Evolutionary conservation across 2,329 filamentous ascomycete genomes (phyloP), one percentile per base, ranked within the genome.

Genomic region (Plectosphaerella plurivora): DNA sequence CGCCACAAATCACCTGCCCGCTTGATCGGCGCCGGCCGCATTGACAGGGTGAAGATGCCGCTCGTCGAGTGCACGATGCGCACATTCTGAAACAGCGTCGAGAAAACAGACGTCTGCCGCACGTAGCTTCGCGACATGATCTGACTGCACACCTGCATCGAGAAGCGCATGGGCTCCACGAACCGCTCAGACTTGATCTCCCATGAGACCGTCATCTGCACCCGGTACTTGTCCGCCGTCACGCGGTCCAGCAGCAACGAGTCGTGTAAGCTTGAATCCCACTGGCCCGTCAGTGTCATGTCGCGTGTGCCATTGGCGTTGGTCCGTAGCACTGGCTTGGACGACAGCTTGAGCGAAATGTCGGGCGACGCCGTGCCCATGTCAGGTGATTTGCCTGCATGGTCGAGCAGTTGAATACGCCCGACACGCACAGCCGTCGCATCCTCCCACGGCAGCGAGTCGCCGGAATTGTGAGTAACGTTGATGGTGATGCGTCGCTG

Each of bases 241-340:
- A 90, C 87, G 24, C 93, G 86, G 69, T 99, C 92, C n/a, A 99
- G 82, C 14, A 97, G 78, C n/a, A 96, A 76, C 6, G 94, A 97
- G 57, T 85, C 86, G 68, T 99, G 94, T 59, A 94, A 78, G 63
- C 91, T 96, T 0, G 93, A 97, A 66, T 99, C 94, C 94, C 94
- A 99, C 64, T 97, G 92, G 1, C 89, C 91, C n/a, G 88, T 81
- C 44, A 97, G 78, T 1, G 87, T 92, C 37, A 97, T 86, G 65
- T 88, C 91, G 36, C 86, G 87, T 1, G 92, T 97, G 37, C 94
- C 94, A 65, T 97, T 95, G 22, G 89, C 84, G 64, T 97, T 95
- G 53, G 89, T 85, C 57, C 87, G 88, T 58, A 96, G 87, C 52
- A 85, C 79, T 1, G 94, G 93, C 47, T 87, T 84, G 33, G 88